phyloP scores from a whole-genome alignment of 139 green algal species.

The Micractinium sp. region DNA sequence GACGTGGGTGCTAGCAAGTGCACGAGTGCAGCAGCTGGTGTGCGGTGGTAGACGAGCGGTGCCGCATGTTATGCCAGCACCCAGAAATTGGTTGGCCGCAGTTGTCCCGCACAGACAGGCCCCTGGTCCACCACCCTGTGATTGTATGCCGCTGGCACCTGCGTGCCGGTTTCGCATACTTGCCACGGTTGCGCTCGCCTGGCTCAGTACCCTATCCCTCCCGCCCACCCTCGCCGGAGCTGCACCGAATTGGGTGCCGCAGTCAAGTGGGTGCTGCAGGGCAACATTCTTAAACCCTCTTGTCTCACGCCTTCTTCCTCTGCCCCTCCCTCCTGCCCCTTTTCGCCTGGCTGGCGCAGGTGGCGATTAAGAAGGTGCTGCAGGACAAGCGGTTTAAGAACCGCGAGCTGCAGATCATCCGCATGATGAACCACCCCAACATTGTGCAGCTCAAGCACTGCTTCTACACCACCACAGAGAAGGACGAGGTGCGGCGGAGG shows the following conservation, averaged over 20 bases:
- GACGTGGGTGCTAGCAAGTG: background rate
- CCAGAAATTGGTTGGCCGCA: background rate
- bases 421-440: constrained; percentile 96
- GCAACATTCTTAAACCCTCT: too few relatives aligned
- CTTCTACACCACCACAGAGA: constrained; percentile 91
- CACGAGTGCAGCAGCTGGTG: background rate
- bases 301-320: background rate
- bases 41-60: background rate
- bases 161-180: background rate
- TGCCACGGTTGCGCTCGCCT: too few relatives aligned
- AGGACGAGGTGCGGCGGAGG: constrained; percentile 45
- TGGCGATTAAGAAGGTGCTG: constrained; percentile 99
- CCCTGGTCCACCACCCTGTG: too few relatives aligned
- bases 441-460: constrained; percentile 97
- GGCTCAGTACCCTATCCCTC: too few relatives aligned
- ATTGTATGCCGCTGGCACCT: background rate
- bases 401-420: constrained; percentile 99
- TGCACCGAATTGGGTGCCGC: background rate
- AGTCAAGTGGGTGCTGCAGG: too few relatives aligned
- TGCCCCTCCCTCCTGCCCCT: background rate
- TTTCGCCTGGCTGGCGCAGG: constrained; percentile 50
- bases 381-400: constrained; percentile 99
- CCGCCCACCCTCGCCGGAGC: background rate
- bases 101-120: background rate
- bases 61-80: background rate